phyloP scores from a whole-genome alignment of 2,329 filamentous ascomycete species.

The Diaporthe sp. region DNA sequence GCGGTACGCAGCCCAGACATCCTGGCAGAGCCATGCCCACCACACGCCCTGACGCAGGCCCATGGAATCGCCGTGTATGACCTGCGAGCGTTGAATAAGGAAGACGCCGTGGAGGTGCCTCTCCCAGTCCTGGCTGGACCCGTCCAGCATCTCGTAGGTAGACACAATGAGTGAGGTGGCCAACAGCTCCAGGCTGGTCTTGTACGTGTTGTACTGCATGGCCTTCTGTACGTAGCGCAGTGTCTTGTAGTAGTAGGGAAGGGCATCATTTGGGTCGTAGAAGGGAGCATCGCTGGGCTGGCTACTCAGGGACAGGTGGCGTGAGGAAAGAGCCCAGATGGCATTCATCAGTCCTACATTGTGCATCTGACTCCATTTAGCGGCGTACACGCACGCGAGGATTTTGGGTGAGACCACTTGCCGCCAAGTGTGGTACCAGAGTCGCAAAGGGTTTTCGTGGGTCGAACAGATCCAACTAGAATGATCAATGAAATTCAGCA shows the following conservation, averaged over 20 bases:
- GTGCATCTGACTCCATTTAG: background rate
- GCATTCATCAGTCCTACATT: constrained; percentile 37
- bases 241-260: constrained; percentile 49
- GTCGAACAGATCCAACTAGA: constrained; percentile 3
- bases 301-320: background rate
- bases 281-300: background rate
- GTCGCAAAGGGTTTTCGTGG: background rate
- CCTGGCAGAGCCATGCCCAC: constrained; percentile 52
- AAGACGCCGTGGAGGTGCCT: constrained; percentile 49
- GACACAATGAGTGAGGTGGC: constrained; percentile 49
- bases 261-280: constrained; percentile 42
- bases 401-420: background rate
- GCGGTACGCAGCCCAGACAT: constrained; percentile 50
- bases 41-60: constrained; percentile 48
- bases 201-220: constrained; percentile 47
- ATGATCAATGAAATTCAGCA: background rate
- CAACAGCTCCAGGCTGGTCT: constrained; percentile 48
- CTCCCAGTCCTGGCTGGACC: constrained; percentile 49
- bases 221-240: constrained; percentile 49
- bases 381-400: background rate
- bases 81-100: constrained; percentile 49
- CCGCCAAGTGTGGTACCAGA: background rate
- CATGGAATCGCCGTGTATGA: constrained; percentile 47
- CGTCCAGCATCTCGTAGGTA: constrained; percentile 50
- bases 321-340: constrained; percentile 15